A percentile compares a stretch with the other conserved stretches of the same genome.
phyloP scores from a whole-genome alignment of 176 grass and related monocot genomes.

The Eleusine coracana region DNA sequence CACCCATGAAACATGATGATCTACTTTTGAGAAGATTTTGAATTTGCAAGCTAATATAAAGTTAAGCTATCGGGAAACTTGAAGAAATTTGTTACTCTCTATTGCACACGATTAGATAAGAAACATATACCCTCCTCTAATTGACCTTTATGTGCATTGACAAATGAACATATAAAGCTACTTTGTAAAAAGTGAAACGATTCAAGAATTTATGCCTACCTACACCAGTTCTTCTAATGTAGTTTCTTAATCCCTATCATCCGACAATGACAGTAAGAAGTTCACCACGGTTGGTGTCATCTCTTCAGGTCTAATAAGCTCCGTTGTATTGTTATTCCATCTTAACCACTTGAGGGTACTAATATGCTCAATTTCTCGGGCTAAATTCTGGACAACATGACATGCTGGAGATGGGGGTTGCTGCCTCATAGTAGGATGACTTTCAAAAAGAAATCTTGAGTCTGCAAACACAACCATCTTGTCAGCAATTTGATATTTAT shows the following conservation, averaged over 20 bases:
- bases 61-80: background rate
- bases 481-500: conserved; percentile 36
- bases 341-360: conserved; percentile 60
- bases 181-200: conserved; percentile 5
- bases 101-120: conserved; percentile 2
- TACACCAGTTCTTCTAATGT: conserved; percentile 75
- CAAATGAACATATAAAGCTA: conserved; percentile 18
- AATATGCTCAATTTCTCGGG: conserved; percentile 58
- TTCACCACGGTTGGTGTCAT: conserved; percentile 47
- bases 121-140: conserved; percentile 11
- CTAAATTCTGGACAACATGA: conserved; percentile 85
- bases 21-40: too few species aligned
- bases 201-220: conserved; percentile 36
- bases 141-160: background rate
- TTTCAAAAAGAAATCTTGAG: conserved; percentile 87
- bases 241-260: conserved; percentile 53
- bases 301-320: conserved; percentile 23
- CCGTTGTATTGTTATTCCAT: conserved; percentile 40
- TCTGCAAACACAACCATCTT: conserved; percentile 56
- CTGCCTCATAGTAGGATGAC: conserved; percentile 82
- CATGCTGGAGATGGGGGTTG: conserved; percentile 90
- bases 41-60: background rate
- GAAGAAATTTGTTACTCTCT: background rate
- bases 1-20: too few species aligned
- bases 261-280: conserved; percentile 58